phyloP scores from a whole-genome alignment of 169 alveolate genomes.

The Sarcocystis neurona region DNA sequence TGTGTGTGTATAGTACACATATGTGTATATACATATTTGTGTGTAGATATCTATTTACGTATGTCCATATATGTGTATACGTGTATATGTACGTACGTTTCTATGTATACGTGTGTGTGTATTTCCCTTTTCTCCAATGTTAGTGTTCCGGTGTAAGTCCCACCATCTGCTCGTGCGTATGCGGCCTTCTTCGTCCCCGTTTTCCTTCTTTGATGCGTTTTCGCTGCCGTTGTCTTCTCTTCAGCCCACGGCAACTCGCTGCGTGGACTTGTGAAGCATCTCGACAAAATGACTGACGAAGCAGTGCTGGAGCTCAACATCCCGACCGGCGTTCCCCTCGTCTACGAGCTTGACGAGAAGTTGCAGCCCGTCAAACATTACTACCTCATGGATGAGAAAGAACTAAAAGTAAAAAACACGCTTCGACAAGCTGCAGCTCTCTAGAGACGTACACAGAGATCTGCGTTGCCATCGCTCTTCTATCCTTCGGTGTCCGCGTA shows the following conservation, averaged over 20 bases:
- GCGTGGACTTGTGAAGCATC: conserved; percentile 94
- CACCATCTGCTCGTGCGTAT: too few relatives aligned
- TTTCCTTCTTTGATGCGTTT: neutral
- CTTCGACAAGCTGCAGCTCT: neutral
- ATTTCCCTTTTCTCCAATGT: too few relatives aligned
- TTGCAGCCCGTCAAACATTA: conserved; percentile 88
- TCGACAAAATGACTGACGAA: conserved; percentile 91
- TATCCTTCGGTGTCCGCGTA: neutral
- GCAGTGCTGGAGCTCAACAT: conserved; percentile 93
- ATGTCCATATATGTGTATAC: too few relatives aligned
- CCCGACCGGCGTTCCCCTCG: conserved; percentile 98
- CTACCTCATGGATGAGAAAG: conserved; percentile 91
- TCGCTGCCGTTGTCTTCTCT: conserved; percentile 28
- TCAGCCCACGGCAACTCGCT: conserved; percentile 99
- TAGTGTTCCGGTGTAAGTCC: too few relatives aligned
- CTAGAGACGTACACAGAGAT: neutral
- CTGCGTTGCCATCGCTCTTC: neutral
- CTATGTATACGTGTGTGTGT: too few relatives aligned
- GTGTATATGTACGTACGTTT: too few relatives aligned
- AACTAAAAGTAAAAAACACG: conserved; percentile 73
- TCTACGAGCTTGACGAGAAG: conserved; percentile 92
- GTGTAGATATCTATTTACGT: too few relatives aligned
- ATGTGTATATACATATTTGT: too few relatives aligned
- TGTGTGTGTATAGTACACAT: too few relatives aligned
- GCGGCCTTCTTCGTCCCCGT: too few relatives aligned